Percentiles rank a stretch among this genome's conserved stretches.
Evolutionary conservation across 352 stramenopile species (phyloP).

Genomic region (Phytophthora macrochlamydospora): DNA sequence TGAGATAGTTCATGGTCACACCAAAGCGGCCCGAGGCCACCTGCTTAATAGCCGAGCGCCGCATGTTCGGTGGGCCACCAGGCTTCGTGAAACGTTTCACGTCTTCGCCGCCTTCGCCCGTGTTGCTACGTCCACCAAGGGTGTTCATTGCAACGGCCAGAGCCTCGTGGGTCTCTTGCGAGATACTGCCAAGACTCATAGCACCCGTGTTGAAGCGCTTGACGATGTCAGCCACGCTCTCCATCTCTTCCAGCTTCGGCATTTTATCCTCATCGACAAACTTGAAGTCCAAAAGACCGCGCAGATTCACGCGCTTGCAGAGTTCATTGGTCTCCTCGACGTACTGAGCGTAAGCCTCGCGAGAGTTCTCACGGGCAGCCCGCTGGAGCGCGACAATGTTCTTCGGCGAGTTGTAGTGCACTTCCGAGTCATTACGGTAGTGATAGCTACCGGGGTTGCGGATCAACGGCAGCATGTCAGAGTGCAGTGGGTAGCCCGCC

Average conservation of each 20-base stretch:
- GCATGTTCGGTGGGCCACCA: conserved; percentile 49
- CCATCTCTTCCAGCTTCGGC: conserved; percentile 92
- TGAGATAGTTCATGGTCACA: conserved; percentile 97
- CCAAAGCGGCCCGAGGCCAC: conserved; percentile 96
- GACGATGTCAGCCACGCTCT: conserved; percentile 93
- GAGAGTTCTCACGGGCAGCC: conserved; percentile 92
- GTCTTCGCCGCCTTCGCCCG: conserved; percentile 96
- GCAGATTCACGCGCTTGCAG: conserved; percentile 91
- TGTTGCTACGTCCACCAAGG: conserved; percentile 95
- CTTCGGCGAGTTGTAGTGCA: conserved; percentile 96
- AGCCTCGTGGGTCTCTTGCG: conserved; percentile 95
- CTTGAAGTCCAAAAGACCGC: conserved; percentile 95
- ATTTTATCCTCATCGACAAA: conserved; percentile 90
- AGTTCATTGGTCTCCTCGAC: conserved; percentile 90
- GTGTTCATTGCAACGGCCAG: conserved; percentile 96
- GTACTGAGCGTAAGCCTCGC: conserved; percentile 94
- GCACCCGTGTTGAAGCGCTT: conserved; percentile 97
- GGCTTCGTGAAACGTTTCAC: conserved; percentile 67
- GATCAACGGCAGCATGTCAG: conserved; percentile 85
- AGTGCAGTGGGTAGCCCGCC: conserved; percentile 84
- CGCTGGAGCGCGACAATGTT: conserved; percentile 96
- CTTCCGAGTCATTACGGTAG: conserved; percentile 94
- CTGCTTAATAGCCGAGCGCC: conserved; percentile 95
- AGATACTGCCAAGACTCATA: conserved; percentile 97
- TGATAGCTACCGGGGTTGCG: conserved; percentile 96